Evolutionary conservation across 441 rosid genomes (phyloP).

Genomic region (Gossypium aridum): DNA sequence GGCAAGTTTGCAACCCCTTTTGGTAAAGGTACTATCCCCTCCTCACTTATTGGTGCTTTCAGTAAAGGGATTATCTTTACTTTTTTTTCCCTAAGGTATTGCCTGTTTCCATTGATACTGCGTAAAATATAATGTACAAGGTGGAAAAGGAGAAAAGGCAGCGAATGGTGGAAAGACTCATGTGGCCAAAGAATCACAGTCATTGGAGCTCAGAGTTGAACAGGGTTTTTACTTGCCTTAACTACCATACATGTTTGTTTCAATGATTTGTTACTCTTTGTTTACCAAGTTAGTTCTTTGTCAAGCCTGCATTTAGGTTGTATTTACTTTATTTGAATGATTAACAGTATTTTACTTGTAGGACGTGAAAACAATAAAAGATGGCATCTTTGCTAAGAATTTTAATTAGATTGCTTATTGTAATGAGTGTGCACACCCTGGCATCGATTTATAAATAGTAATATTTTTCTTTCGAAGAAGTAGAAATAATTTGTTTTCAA

Average conservation of each 20-base stretch:
- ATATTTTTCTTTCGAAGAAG: neutral
- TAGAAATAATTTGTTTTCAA: neutral
- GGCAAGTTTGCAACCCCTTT: constrained; percentile 25
- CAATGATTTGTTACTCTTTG: neutral
- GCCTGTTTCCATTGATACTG: constrained; percentile 5
- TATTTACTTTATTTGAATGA: neutral
- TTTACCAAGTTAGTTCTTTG: neutral
- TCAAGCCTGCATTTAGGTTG: neutral
- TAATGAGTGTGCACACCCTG: neutral
- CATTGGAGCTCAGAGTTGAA: constrained; percentile 59
- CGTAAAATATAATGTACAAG: constrained; percentile 12
- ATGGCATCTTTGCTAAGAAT: neutral
- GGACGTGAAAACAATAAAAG: neutral
- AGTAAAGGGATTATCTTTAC: neutral
- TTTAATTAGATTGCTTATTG: neutral
- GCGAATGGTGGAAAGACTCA: constrained; percentile 32
- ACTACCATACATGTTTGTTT: neutral
- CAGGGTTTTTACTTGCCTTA: constrained; percentile 35
- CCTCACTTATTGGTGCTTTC: neutral
- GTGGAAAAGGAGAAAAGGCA: constrained; percentile 36
- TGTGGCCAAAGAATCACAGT: constrained; percentile 36
- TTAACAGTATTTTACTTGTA: neutral
- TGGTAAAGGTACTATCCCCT: constrained; percentile 29
- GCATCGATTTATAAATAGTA: neutral
- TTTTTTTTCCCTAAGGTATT: neutral